A percentile compares a stretch with the other conserved stretches of the same genome.
phyloP scores from a whole-genome alignment of 2,329 filamentous ascomycete species.

The Onygena corvina region DNA sequence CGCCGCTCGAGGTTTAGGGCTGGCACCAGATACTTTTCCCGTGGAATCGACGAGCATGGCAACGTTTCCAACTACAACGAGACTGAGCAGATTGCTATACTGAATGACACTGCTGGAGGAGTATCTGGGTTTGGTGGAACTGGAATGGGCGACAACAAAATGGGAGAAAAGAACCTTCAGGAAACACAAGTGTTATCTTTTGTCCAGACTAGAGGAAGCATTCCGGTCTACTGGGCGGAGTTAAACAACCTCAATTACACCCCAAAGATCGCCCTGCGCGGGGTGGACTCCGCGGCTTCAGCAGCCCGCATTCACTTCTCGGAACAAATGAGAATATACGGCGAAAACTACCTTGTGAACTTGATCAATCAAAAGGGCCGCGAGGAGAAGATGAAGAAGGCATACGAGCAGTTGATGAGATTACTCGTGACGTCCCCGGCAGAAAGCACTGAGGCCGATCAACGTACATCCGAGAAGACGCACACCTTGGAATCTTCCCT shows the following conservation, averaged over 20 bases:
- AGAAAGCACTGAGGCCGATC: slow-evolving; percentile 54
- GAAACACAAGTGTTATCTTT: slow-evolving; percentile 88
- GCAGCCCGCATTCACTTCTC: slow-evolving; percentile 80
- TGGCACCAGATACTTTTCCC: slow-evolving; percentile 88
- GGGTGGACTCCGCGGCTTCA: slow-evolving; percentile 64
- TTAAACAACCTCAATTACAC: slow-evolving; percentile 87
- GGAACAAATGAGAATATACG: slow-evolving; percentile 86
- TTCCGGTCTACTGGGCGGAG: slow-evolving; percentile 93
- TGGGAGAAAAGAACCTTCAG: slow-evolving; percentile 46
- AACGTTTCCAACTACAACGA: slow-evolving; percentile 99
- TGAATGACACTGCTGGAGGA: slow-evolving; percentile 69
- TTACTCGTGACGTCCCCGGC: slow-evolving; percentile 57
- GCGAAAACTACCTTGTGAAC: slow-evolving; percentile 95
- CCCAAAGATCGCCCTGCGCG: slow-evolving; percentile 76
- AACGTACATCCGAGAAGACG: slow-evolving; percentile 64
- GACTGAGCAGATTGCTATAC: slow-evolving; percentile 80
- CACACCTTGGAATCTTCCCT: slow-evolving; percentile 57
- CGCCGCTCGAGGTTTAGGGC: slow-evolving; percentile 76
- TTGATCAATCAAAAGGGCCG: slow-evolving; percentile 92
- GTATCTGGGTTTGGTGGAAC: slow-evolving; percentile 68
- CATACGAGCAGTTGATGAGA: slow-evolving; percentile 83
- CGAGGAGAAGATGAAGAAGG: slow-evolving; percentile 77
- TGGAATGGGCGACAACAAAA: slow-evolving; percentile 62
- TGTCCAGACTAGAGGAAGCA: slow-evolving; percentile 90
- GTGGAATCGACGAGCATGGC: slow-evolving; percentile 83